Evolutionary conservation across 441 rosid genomes (phyloP).

Genomic region (Erodium texanum): DNA sequence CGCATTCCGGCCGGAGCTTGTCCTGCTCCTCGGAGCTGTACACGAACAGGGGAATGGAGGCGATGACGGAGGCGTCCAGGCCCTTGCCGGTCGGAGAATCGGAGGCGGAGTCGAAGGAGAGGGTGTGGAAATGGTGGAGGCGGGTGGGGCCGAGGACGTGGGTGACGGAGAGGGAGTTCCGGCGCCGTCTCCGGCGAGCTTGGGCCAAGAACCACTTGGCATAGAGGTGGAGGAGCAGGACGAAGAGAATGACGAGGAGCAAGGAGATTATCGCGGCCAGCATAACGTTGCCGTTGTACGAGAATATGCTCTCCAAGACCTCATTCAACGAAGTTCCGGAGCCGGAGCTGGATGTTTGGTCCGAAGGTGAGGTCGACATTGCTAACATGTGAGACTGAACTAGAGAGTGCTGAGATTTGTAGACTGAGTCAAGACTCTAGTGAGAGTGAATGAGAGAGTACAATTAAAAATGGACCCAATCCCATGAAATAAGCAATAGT

Average conservation of each 20-base stretch:
- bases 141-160: not conserved
- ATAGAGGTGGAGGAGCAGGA: slow-evolving; percentile 70
- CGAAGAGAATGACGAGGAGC: slow-evolving; percentile 64
- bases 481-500: not conserved
- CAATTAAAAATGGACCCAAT: slow-evolving; percentile 1
- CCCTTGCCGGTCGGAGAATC: slow-evolving; percentile 32
- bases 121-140: slow-evolving; percentile 21
- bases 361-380: slow-evolving; percentile 13
- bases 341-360: not conserved
- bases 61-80: slow-evolving; percentile 44
- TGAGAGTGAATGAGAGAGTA: not conserved
- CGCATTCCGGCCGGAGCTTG: slow-evolving; percentile 34
- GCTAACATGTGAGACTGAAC: not conserved
- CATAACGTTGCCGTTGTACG: slow-evolving; percentile 55
- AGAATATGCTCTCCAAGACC: slow-evolving; percentile 32
- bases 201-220: slow-evolving; percentile 54
- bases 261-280: slow-evolving; percentile 61
- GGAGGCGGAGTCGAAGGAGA: slow-evolving; percentile 20
- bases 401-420: not conserved
- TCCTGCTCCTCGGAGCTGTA: slow-evolving; percentile 21
- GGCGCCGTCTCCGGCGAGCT: slow-evolving; percentile 16
- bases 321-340: no score
- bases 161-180: not conserved
- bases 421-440: not conserved
- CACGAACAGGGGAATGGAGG: slow-evolving; percentile 63